These are phyloP conservation scores for Sutorius australiensis DNA, from an alignment of 768 basidiomycete species.

Conservation along the genomic window DNA sequence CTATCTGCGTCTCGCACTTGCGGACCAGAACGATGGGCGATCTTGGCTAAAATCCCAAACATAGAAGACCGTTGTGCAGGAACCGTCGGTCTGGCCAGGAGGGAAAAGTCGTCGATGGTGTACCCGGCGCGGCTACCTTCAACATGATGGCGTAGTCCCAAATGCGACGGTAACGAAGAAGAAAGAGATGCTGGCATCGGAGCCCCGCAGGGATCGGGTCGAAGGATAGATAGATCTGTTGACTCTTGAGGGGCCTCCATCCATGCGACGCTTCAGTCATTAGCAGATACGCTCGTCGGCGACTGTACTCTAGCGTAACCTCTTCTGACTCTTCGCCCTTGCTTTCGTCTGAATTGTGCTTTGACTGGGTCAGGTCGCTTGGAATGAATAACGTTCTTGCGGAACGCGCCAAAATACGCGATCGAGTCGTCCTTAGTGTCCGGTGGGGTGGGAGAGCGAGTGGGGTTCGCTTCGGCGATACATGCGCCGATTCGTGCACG, in stretches of 20 bases:
- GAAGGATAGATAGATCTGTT: constrained; percentile 33
- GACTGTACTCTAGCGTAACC: constrained; percentile 81
- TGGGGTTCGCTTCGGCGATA: constrained; percentile 59
- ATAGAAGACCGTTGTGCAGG: constrained; percentile 81
- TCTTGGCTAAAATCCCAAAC: constrained; percentile 64
- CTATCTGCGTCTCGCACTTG: constrained; percentile 7
- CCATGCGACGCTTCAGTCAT: no score
- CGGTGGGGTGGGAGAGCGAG: constrained; percentile 52
- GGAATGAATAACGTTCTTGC: constrained; percentile 8
- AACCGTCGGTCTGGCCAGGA: constrained; percentile 76
- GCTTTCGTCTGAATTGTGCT: neutral
- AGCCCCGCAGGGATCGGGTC: constrained; percentile 75
- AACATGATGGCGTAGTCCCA: constrained; percentile 90
- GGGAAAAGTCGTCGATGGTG: constrained; percentile 80
- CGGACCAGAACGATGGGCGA: constrained; percentile 38
- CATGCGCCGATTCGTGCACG: constrained; percentile 78
- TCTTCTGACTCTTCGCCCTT: constrained; percentile 45
- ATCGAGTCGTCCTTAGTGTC: constrained; percentile 24
- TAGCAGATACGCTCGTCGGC: constrained; percentile 59
- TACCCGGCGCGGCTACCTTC: constrained; percentile 77
- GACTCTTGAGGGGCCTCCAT: constrained; percentile 38
- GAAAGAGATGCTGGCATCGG: constrained; percentile 57
- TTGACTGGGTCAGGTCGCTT: constrained; percentile 8
- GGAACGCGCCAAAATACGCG: constrained; percentile 41
- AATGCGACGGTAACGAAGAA: constrained; percentile 67